phyloP scores from a whole-genome alignment of 2,329 filamentous ascomycete species.

The Talaromyces sp. region DNA sequence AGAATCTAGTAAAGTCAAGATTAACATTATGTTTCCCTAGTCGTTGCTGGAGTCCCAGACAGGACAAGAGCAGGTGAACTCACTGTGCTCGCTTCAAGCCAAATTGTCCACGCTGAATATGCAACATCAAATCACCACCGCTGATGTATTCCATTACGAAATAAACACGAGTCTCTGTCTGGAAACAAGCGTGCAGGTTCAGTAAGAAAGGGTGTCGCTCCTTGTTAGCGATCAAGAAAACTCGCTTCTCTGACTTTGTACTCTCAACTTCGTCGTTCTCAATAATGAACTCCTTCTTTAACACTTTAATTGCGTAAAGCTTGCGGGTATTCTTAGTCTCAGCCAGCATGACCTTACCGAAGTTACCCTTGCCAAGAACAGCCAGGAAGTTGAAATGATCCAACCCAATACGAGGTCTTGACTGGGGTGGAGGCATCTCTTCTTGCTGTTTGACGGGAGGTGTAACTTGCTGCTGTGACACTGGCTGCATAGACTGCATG shows the following conservation, averaged over 20 bases:
- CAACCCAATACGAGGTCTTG: slow-evolving; percentile 74
- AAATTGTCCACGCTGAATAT: slow-evolving; percentile 96
- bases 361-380: slow-evolving; percentile 97
- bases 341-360: slow-evolving; percentile 98
- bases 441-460: slow-evolving; percentile 30
- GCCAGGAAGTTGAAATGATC: slow-evolving; percentile 99
- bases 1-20: slow-evolving; percentile 65
- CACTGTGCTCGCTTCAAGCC: slow-evolving; percentile 94
- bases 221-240: slow-evolving; percentile 95
- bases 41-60: background rate
- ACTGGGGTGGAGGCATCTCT: slow-evolving; percentile 32
- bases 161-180: slow-evolving; percentile 97
- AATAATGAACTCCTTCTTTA: slow-evolving; percentile 99
- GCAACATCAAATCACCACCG: slow-evolving; percentile 97
- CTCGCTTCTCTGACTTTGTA: slow-evolving; percentile 94
- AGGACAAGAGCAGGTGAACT: slow-evolving; percentile 40
- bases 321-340: slow-evolving; percentile 92
- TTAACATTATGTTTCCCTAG: background rate
- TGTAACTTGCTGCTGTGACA: slow-evolving; percentile 24
- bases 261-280: slow-evolving; percentile 99
- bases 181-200: slow-evolving; percentile 96
- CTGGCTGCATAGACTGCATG: slow-evolving; percentile 11
- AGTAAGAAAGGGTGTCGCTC: slow-evolving; percentile 95
- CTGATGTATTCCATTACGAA: slow-evolving; percentile 99
- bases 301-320: slow-evolving; percentile 95